Evolutionary conservation across 2,329 filamentous ascomycete species (phyloP).

Genomic region (Phaeosphaeriaceae sp.): DNA sequence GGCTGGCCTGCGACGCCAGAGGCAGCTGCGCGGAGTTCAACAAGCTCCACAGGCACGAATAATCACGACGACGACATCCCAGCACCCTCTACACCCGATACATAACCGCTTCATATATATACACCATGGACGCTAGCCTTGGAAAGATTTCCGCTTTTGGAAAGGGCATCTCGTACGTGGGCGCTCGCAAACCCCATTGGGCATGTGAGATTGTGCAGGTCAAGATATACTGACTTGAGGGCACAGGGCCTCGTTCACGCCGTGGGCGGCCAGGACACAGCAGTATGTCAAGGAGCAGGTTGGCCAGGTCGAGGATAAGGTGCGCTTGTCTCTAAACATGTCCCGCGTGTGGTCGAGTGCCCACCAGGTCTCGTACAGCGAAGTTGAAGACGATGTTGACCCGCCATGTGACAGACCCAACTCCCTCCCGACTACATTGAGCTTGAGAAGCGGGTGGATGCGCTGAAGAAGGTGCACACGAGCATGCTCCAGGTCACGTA

Average conservation of each 20-base stretch:
- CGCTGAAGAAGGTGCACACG: slow-evolving; percentile 94
- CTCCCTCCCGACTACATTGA: slow-evolving; percentile 97
- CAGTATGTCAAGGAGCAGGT: slow-evolving; percentile 99
- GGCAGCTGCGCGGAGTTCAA: slow-evolving; percentile 16
- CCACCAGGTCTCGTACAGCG: too few species aligned
- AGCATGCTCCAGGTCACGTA: slow-evolving; percentile 97
- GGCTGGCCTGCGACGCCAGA: neutral
- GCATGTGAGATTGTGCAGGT: slow-evolving; percentile 13
- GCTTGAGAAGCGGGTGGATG: slow-evolving; percentile 98
- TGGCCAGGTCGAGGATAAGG: slow-evolving; percentile 93
- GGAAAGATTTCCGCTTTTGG: slow-evolving; percentile 74
- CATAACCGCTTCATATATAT: slow-evolving; percentile 4
- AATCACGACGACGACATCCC: slow-evolving; percentile 17
- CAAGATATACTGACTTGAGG: slow-evolving; percentile 48
- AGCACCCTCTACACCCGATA: neutral
- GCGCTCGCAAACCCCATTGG: slow-evolving; percentile 4
- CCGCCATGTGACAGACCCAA: slow-evolving; percentile 72
- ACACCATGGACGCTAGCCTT: slow-evolving; percentile 71
- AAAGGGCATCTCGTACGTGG: slow-evolving; percentile 70
- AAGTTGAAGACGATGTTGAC: slow-evolving; percentile 28
- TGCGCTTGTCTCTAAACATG: slow-evolving; percentile 45
- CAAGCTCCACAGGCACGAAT: slow-evolving; percentile 18
- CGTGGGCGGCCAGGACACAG: slow-evolving; percentile 91
- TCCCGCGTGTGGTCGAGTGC: neutral
- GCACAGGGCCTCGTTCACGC: slow-evolving; percentile 82